Conservation (phyloP, 176 grass and related monocot genomes). For the Paspalum vaginatum region DNA sequence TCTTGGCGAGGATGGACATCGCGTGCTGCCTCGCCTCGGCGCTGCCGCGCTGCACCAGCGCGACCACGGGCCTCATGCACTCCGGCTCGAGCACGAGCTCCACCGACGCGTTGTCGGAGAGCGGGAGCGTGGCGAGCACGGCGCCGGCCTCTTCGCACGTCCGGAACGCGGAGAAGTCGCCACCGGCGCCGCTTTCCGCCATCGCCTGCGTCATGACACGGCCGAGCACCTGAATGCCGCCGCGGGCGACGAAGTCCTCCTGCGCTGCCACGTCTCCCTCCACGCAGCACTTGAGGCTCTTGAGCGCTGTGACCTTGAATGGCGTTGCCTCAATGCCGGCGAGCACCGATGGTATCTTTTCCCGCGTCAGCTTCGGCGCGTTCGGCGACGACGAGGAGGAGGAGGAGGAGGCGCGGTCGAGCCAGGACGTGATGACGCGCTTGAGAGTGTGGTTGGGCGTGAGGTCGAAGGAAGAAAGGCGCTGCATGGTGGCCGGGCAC, state of each 20-base stretch:
- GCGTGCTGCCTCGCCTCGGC: constrained; percentile 66
- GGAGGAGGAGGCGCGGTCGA: constrained; percentile 34
- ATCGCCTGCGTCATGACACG: constrained; percentile 59
- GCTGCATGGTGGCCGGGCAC: constrained; percentile 90
- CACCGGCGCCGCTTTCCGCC: constrained; percentile 32
- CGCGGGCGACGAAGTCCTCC: constrained; percentile 45
- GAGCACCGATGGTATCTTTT: constrained; percentile 48
- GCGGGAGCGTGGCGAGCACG: constrained; percentile 54
- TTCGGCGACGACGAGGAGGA: constrained; percentile 24
- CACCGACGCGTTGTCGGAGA: constrained; percentile 45
- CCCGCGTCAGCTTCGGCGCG: constrained; percentile 35
- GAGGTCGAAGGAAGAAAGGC: constrained; percentile 59
- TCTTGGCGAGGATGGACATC: constrained; percentile 52
- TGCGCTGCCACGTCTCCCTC: constrained; percentile 52
- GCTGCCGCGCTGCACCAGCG: constrained; percentile 71
- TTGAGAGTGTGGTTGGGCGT: constrained; percentile 88
- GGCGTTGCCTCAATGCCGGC: constrained; percentile 54
- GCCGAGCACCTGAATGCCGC: constrained; percentile 52
- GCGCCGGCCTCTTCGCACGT: constrained; percentile 71
- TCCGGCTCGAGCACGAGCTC: constrained; percentile 55
- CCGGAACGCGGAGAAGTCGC: constrained; percentile 62
- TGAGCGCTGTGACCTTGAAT: constrained; percentile 80
- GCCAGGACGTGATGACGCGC: constrained; percentile 76
- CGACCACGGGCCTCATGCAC: constrained; percentile 55
- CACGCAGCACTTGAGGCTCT: constrained; percentile 45